Percentiles rank a stretch among this genome's conserved stretches.
Conservation (phyloP, 176 grass and related monocot species). For the Aegilops umbellulata region DNA sequence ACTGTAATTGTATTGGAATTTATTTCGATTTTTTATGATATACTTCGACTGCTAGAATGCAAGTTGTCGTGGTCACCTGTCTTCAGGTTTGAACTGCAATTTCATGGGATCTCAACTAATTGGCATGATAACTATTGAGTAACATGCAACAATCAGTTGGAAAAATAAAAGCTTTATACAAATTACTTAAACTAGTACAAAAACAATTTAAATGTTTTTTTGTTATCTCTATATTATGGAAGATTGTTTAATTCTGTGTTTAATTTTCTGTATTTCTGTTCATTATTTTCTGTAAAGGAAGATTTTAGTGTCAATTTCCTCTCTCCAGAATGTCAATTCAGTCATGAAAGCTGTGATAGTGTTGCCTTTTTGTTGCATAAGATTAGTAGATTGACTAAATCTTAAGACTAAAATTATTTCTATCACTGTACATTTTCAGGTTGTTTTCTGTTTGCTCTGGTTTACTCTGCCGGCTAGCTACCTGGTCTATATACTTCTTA, state of each 20-base stretch:
- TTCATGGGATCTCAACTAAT: not conserved
- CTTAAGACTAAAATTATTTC: not conserved
- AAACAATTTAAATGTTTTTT: slow-evolving; percentile 1
- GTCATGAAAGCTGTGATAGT: slow-evolving; percentile 36
- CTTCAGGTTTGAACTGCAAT: not conserved
- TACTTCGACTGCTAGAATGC: too few relatives aligned
- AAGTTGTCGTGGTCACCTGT: too few relatives aligned
- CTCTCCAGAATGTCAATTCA: slow-evolving; percentile 45
- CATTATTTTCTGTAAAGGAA: not conserved
- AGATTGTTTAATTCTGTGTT: not conserved
- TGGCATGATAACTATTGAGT: not conserved
- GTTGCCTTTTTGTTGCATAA: slow-evolving; percentile 1
- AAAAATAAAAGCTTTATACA: not conserved
- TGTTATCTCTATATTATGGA: not conserved
- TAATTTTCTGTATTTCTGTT: slow-evolving; percentile 13
- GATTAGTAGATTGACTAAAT: slow-evolving; percentile 11
- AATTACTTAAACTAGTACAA: not conserved
- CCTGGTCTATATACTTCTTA: not conserved
- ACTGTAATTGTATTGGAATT: too few relatives aligned
- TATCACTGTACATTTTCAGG: not conserved
- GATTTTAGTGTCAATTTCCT: slow-evolving; percentile 2
- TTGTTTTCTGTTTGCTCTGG: not conserved
- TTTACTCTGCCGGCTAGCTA: not conserved
- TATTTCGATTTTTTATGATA: too few relatives aligned
- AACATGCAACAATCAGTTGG: not conserved